Base-by-base conservation (phyloP, 163 green algal genomes). In the Prototheca wickerhamii region DNA sequence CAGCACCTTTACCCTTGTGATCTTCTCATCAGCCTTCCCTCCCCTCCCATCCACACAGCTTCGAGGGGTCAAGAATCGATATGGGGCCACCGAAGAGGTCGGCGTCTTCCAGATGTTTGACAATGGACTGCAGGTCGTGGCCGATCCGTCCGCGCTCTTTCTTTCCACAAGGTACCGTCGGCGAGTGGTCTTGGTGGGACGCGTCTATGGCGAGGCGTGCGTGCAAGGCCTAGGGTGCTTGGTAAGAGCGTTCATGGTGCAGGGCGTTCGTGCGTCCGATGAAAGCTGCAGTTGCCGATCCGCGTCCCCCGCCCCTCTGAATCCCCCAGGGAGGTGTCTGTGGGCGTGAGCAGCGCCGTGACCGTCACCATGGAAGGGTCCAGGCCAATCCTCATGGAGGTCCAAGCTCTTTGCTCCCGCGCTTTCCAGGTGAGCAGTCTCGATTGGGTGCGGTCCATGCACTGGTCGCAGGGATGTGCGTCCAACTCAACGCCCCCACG, bases 11-110 rank as follows among this genome's bases (percentile, higher is more conserved):
- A 3, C 7, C 2, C 37, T 31, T 59, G 53, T 31, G 28, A 29
- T 29, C 2, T 33, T 59, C n/a, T n/a, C n/a, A n/a, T n/a, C n/a
- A n/a, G n/a, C n/a, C 29, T 15, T 28, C 4, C 20, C 53, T 6
- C 25, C 3, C 29, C 54, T 60, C 29, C 44, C 43, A 6, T 23
- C 4, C 33, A 8, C 7, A 4, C 65, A 72, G 66, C 40, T 96
- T 37, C 69, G 90, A 2, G 76, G 70, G 32, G 64, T 82, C 18
- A 97, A 97, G 70, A 97, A 97, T 69, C 72, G 90, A 3, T 90
- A 88, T 65, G 90, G 90, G 18, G 58, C 71, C 33, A 91, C 87
- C 1, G 76, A 87, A 29, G 85, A 95, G 79, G 80, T 94, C 15
- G 84, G 84, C 2, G 80, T 95, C 3, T 95, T 95, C 65, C 57